These are phyloP conservation scores for Lyophyllum atratum DNA, from an alignment of 768 basidiomycete genomes.

Conservation along the genomic window DNA sequence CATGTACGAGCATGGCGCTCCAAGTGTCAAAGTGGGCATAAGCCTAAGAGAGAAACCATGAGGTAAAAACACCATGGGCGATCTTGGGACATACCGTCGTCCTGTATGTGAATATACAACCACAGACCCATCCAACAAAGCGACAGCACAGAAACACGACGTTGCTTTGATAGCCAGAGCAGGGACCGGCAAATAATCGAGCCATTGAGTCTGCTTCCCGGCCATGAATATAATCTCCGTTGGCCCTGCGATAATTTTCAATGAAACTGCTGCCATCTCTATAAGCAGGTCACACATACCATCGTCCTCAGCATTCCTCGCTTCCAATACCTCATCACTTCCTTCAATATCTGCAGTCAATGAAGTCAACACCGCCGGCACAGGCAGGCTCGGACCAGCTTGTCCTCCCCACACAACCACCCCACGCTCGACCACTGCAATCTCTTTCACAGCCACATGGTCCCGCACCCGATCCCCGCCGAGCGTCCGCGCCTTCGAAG, in stretches of 20 bases:
- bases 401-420: slow-evolving; percentile 23
- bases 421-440: slow-evolving; percentile 30
- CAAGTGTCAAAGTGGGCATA: slow-evolving; percentile 76
- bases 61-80: background rate
- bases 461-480: slow-evolving; percentile 67
- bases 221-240: slow-evolving; percentile 68
- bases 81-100: slow-evolving; percentile 58
- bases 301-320: slow-evolving; percentile 69
- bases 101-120: slow-evolving; percentile 85
- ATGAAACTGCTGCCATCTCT: background rate
- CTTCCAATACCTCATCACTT: slow-evolving; percentile 72
- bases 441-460: slow-evolving; percentile 53
- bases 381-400: slow-evolving; percentile 42
- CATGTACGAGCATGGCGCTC: slow-evolving; percentile 68
- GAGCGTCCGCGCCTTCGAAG: slow-evolving; percentile 52
- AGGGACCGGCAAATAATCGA: slow-evolving; percentile 83
- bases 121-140: slow-evolving; percentile 77
- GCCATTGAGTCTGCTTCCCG: slow-evolving; percentile 78
- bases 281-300: slow-evolving; percentile 38
- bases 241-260: slow-evolving; percentile 39
- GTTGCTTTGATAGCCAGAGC: slow-evolving; percentile 71
- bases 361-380: slow-evolving; percentile 63
- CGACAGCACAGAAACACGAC: slow-evolving; percentile 69
- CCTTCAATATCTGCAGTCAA: slow-evolving; percentile 64
- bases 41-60: slow-evolving; percentile 46